Percentiles rank a stretch among this genome's conserved stretches.
Conservation (phyloP, 495 filamentous ascomycete genomes). For the Annulohypoxylon stygium region DNA sequence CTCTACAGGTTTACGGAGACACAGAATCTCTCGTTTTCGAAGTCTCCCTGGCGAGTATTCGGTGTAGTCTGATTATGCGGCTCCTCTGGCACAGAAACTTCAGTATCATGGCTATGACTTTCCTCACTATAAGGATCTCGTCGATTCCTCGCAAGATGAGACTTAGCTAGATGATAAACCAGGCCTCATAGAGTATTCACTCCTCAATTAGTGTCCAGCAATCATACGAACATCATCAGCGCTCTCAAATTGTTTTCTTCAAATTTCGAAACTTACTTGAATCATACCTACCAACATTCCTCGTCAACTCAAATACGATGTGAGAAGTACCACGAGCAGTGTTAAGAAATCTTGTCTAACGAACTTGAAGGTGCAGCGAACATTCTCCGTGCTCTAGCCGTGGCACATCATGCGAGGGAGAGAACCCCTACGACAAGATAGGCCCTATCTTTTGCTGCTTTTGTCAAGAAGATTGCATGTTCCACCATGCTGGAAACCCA, state of each 20-base stretch:
- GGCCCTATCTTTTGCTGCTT: constrained; percentile 4
- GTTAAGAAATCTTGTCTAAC: constrained; percentile 5
- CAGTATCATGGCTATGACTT: constrained; percentile 4
- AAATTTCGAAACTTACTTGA: constrained; percentile 2
- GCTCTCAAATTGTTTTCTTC: neutral
- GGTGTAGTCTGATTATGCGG: constrained; percentile 14
- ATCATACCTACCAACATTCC: neutral
- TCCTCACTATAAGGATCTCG: constrained; percentile 33
- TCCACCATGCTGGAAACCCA: neutral
- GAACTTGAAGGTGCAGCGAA: constrained; percentile 21
- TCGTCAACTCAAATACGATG: constrained; percentile 17
- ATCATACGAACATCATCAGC: neutral
- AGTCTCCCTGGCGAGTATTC: neutral
- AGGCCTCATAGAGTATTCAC: constrained; percentile 16
- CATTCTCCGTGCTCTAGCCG: neutral
- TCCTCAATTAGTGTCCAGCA: neutral
- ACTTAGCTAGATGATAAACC: constrained; percentile 15
- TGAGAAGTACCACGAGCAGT: constrained; percentile 1
- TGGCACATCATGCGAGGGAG: too few relatives aligned
- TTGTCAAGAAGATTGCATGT: neutral
- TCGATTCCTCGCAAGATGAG: constrained; percentile 15
- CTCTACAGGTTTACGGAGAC: constrained; percentile 31
- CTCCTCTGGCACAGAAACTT: constrained; percentile 2
- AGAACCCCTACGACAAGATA: neutral
- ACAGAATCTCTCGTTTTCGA: constrained; percentile 3